These are phyloP conservation scores for Lentinula edodes DNA, from an alignment of 768 basidiomycete genomes.

Conservation along the genomic window DNA sequence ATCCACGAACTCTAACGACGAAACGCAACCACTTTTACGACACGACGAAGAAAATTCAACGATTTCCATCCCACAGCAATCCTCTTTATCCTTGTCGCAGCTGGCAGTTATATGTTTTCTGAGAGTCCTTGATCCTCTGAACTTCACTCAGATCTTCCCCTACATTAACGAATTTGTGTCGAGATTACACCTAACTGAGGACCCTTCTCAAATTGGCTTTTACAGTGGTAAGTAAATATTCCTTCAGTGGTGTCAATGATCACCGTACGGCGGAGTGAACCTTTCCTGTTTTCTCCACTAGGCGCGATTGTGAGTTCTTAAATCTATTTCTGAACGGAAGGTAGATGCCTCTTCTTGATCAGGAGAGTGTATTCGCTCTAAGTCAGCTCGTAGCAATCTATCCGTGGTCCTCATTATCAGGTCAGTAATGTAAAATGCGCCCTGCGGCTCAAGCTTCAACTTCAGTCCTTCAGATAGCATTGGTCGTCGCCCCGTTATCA, in stretches of 20 bases:
- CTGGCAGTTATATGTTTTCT: conserved; percentile 50
- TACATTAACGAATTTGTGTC: conserved; percentile 67
- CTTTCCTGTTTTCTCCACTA: background rate
- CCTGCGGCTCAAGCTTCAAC: background rate
- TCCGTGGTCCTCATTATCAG: conserved; percentile 59
- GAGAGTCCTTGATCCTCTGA: conserved; percentile 54
- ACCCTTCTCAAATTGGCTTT: conserved; percentile 56
- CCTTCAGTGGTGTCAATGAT: no score
- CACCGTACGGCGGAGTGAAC: background rate
- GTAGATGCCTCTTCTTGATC: no score
- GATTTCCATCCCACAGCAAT: conserved; percentile 13
- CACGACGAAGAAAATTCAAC: conserved; percentile 26
- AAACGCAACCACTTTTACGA: conserved; percentile 21
- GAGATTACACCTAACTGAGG: conserved; percentile 48
- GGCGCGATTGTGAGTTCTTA: conserved; percentile 1
- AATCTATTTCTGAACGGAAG: background rate
- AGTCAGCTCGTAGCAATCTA: conserved; percentile 57
- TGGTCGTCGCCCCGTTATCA: conserved; percentile 60
- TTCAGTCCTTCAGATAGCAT: conserved; percentile 36
- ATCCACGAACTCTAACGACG: conserved; percentile 7
- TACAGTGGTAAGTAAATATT: conserved; percentile 68
- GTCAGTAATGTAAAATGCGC: conserved; percentile 14
- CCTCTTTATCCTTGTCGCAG: conserved; percentile 47
- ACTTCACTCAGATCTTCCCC: conserved; percentile 62
- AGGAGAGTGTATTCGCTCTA: conserved; percentile 65